These are phyloP conservation scores for Solanum chacoense DNA, from an alignment of 305 asterid genomes.

Conservation along the genomic window DNA sequence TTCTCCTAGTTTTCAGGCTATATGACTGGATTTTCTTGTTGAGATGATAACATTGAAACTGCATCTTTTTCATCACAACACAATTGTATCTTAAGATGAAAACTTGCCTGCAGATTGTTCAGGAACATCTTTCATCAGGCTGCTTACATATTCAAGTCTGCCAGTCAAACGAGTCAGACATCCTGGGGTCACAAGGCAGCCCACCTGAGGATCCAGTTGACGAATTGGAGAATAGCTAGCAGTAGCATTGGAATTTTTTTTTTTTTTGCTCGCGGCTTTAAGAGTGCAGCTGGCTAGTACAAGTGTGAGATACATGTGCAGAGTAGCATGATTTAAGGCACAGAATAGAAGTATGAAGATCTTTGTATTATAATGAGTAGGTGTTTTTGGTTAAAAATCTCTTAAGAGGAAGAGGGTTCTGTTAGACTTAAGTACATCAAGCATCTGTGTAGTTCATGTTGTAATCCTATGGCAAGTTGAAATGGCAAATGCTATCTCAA, in stretches of 20 bases:
- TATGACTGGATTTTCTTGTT: neutral
- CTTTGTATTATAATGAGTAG: neutral
- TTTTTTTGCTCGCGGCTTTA: neutral
- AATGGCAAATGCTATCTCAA: neutral
- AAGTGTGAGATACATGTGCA: conserved; percentile 1
- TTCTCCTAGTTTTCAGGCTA: neutral
- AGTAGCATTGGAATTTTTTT: neutral
- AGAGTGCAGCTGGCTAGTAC: neutral
- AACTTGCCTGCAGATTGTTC: conserved; percentile 18
- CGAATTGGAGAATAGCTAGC: conserved; percentile 17
- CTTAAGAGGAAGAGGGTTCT: neutral
- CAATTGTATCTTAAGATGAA: neutral
- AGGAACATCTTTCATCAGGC: conserved; percentile 18
- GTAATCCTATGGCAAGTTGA: neutral
- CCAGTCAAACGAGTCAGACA: conserved; percentile 10
- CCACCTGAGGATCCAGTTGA: conserved; percentile 6
- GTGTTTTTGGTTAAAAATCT: neutral
- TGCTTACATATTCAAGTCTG: conserved; percentile 16
- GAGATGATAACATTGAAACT: neutral
- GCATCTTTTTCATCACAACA: neutral
- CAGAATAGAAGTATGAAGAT: neutral
- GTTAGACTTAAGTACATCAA: neutral
- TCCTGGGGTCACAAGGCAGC: conserved; percentile 3
- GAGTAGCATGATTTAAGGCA: conserved; percentile 1
- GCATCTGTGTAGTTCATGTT: neutral